phyloP scores from a whole-genome alignment of 345 rosid genomes.

The Mangifera indica region DNA sequence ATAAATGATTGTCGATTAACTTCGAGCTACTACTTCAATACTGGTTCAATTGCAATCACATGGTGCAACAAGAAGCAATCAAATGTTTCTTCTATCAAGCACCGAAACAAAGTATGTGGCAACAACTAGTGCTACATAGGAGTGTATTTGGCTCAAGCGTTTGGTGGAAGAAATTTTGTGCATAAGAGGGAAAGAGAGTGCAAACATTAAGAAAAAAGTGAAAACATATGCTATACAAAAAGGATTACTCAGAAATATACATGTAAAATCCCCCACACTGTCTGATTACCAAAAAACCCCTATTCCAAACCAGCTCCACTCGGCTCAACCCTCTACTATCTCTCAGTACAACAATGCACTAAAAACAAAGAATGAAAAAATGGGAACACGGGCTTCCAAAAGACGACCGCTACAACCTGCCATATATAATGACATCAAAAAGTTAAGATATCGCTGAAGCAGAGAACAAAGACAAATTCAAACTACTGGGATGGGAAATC shows the following conservation, averaged over 20 bases:
- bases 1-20: too few relatives aligned
- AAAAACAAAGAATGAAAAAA: slow-evolving; percentile 66
- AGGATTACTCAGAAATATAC: slow-evolving; percentile 38
- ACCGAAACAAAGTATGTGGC: too few relatives aligned
- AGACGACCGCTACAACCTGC: slow-evolving; percentile 59
- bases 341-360: slow-evolving; percentile 46
- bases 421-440: neutral
- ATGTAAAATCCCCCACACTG: slow-evolving; percentile 28
- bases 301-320: slow-evolving; percentile 17
- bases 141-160: too few relatives aligned
- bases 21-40: too few relatives aligned
- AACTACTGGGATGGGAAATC: neutral
- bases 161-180: too few relatives aligned
- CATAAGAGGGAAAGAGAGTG: neutral
- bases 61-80: too few relatives aligned
- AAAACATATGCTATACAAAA: slow-evolving; percentile 39
- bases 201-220: neutral
- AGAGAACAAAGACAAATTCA: neutral
- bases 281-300: slow-evolving; percentile 27
- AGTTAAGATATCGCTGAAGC: neutral
- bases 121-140: too few relatives aligned
- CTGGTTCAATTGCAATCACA: too few relatives aligned
- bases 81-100: too few relatives aligned
- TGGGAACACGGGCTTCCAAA: slow-evolving; percentile 44
- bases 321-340: slow-evolving; percentile 23